These are phyloP conservation scores for Pachyrhizus erosus DNA, from an alignment of 306 rosid species.

Conservation along the genomic window DNA sequence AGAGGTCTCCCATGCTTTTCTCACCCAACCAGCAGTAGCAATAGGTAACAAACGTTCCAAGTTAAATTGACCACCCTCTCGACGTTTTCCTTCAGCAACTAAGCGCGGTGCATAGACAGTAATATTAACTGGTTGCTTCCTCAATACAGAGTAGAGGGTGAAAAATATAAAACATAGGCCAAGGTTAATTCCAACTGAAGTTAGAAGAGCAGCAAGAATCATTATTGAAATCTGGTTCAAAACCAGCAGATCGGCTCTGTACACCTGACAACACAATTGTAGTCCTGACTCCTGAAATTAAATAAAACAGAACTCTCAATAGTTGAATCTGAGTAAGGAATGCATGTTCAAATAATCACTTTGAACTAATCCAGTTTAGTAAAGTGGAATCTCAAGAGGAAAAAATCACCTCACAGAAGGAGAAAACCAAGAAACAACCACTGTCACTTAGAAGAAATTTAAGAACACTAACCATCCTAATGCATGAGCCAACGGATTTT, in stretches of 20 bases:
- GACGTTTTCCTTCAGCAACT: conserved; percentile 46
- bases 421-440: neutral
- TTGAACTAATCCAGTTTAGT: neutral
- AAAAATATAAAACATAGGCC: conserved; percentile 65
- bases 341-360: neutral
- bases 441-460: neutral
- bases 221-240: conserved; percentile 49
- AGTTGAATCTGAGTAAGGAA: conserved; percentile 31
- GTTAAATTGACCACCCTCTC: conserved; percentile 44
- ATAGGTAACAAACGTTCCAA: conserved; percentile 61
- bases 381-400: neutral
- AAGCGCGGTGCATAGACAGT: conserved; percentile 72
- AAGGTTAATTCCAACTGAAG: conserved; percentile 85
- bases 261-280: conserved; percentile 33
- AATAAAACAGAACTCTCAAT: conserved; percentile 28
- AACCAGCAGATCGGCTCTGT: conserved; percentile 41
- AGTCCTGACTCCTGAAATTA: conserved; percentile 38
- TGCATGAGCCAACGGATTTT: neutral
- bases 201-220: conserved; percentile 76
- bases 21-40: conserved; percentile 67
- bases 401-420: neutral
- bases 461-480: neutral
- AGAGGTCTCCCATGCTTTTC: conserved; percentile 70
- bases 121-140: conserved; percentile 69
- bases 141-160: conserved; percentile 69